These are phyloP conservation scores for Xanthoconium purpureum DNA, from an alignment of 768 basidiomycete species.

Conservation along the genomic window DNA sequence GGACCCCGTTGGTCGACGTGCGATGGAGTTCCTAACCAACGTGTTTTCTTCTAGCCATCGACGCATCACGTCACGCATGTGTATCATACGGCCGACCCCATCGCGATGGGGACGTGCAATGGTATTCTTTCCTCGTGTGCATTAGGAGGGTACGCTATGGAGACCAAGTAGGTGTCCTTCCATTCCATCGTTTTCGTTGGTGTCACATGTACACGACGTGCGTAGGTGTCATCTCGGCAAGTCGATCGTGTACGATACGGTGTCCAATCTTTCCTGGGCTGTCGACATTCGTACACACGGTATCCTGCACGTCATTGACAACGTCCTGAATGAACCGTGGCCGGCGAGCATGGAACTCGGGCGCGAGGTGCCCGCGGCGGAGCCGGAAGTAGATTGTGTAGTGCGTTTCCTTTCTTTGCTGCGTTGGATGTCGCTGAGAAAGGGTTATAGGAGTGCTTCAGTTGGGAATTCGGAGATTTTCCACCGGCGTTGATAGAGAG, in stretches of 20 bases:
- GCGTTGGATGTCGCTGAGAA: neutral
- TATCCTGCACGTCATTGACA: constrained; percentile 77
- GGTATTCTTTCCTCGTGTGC: constrained; percentile 80
- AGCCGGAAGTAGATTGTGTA: constrained; percentile 63
- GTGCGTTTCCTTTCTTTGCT: constrained; percentile 40
- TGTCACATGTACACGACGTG: neutral
- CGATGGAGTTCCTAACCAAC: neutral
- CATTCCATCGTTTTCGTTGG: neutral
- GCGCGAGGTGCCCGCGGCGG: constrained; percentile 58
- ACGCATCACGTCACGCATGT: constrained; percentile 83
- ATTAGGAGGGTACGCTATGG: constrained; percentile 86
- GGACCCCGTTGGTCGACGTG: constrained; percentile 18
- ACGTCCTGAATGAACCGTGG: constrained; percentile 72
- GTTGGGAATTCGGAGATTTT: constrained; percentile 65
- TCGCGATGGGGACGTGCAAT: constrained; percentile 86
- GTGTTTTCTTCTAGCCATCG: constrained; percentile 49
- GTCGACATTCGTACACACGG: constrained; percentile 80
- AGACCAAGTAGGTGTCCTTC: constrained; percentile 50
- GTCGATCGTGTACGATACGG: constrained; percentile 89
- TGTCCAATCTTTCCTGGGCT: constrained; percentile 78
- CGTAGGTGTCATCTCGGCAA: constrained; percentile 80
- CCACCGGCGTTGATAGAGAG: constrained; percentile 7
- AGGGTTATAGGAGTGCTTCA: constrained; percentile 56
- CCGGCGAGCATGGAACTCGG: constrained; percentile 54
- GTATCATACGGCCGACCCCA: constrained; percentile 93